Percentiles rank a stretch among this genome's conserved stretches.
phyloP scores from a whole-genome alignment of 2,329 filamentous ascomycete genomes.

The Malbranchea zuffiana region DNA sequence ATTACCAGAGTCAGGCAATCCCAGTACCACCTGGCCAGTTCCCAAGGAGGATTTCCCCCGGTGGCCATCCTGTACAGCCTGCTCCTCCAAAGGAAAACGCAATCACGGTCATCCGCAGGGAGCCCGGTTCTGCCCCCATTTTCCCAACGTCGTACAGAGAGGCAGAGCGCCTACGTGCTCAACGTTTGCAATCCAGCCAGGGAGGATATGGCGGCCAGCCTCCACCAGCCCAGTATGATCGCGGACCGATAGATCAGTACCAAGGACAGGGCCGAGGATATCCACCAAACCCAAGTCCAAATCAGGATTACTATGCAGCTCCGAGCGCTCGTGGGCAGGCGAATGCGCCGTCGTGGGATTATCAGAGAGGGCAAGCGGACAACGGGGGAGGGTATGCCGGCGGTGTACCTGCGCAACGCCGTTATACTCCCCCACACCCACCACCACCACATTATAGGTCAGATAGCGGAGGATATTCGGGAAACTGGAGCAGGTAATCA shows the following conservation, averaged over 20 bases:
- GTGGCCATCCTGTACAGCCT: no score
- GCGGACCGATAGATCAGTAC: constrained; percentile 1
- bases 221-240: constrained; percentile 11
- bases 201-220: constrained; percentile 6
- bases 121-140: constrained; percentile 12
- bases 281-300: constrained; percentile 6
- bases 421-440: constrained; percentile 9
- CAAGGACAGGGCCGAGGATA: constrained; percentile 5
- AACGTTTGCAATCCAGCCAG: constrained; percentile 3
- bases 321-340: constrained; percentile 9
- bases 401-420: not conserved
- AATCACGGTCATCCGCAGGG: constrained; percentile 13
- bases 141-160: constrained; percentile 14
- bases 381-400: constrained; percentile 4
- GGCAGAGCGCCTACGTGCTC: constrained; percentile 11
- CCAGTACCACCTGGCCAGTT: constrained; percentile 9
- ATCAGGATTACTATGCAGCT: constrained; percentile 6
- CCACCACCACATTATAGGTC: constrained; percentile 9
- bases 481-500: constrained; percentile 9
- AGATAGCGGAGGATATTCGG: constrained; percentile 11
- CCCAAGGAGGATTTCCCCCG: constrained; percentile 5
- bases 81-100: constrained; percentile 9
- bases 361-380: constrained; percentile 8
- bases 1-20: constrained; percentile 7
- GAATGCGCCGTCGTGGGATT: constrained; percentile 10